Percentiles rank a stretch among this genome's conserved stretches.
Evolutionary conservation across 257 asterid genomes (phyloP).

Genomic region (Scutellaria barbata): DNA sequence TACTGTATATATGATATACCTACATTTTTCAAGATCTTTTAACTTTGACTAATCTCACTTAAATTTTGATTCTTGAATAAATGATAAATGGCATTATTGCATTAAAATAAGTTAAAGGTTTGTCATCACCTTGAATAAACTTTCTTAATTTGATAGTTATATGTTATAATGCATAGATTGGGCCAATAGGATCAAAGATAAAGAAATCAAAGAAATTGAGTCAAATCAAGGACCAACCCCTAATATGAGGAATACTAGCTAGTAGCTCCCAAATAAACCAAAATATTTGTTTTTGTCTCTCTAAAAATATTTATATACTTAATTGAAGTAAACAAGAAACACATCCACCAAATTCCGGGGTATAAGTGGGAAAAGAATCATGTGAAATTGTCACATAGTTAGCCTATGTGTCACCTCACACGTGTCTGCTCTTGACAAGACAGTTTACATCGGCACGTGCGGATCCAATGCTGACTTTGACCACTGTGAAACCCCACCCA

Average conservation of each 20-base stretch:
- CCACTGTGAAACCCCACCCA: conserved; percentile 36
- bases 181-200: too few relatives aligned
- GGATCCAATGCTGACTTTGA: conserved; percentile 38
- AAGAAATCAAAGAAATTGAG: not conserved
- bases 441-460: conserved; percentile 38
- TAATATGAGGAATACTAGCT: conserved; percentile 14
- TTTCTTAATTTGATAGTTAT: too few relatives aligned
- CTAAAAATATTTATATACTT: too few relatives aligned
- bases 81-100: too few relatives aligned
- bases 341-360: conserved; percentile 27
- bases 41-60: too few relatives aligned
- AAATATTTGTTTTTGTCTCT: not conserved
- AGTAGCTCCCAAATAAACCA: not conserved
- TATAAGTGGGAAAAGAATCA: conserved; percentile 32
- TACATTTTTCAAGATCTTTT: too few relatives aligned
- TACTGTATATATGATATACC: too few relatives aligned
- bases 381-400: conserved; percentile 39
- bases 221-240: conserved; percentile 15
- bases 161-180: too few relatives aligned
- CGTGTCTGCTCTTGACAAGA: conserved; percentile 37
- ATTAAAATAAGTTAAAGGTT: too few relatives aligned
- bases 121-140: too few relatives aligned
- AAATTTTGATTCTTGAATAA: too few relatives aligned
- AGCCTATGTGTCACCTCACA: conserved; percentile 36
- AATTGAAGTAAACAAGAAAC: conserved; percentile 22